A percentile compares a stretch with the other conserved stretches of the same genome.
phyloP scores from a whole-genome alignment of 2,329 filamentous ascomycete genomes.

The Diaporthe ilicicola region DNA sequence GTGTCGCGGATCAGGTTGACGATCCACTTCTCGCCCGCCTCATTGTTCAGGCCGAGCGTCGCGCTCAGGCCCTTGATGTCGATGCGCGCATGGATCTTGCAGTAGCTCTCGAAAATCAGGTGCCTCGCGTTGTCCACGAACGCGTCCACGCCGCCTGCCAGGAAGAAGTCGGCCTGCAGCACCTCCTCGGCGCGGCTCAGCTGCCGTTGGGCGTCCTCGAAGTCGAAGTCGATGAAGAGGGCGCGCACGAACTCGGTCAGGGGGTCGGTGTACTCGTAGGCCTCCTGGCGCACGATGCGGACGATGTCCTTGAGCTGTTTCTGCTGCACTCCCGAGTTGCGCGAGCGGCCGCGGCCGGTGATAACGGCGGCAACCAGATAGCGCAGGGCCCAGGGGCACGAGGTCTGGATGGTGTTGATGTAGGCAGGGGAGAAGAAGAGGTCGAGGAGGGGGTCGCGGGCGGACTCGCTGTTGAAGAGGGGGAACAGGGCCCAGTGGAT shows the following conservation, averaged over 20 bases:
- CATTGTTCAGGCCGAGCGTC: slow-evolving; percentile 88
- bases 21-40: slow-evolving; percentile 99
- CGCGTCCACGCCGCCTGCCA: slow-evolving; percentile 81
- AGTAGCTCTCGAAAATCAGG: slow-evolving; percentile 98
- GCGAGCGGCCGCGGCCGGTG: slow-evolving; percentile 82
- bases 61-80: slow-evolving; percentile 97
- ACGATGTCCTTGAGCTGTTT: slow-evolving; percentile 99
- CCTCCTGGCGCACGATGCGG: slow-evolving; percentile 94
- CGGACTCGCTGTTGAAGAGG: slow-evolving; percentile 96
- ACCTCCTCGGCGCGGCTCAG: slow-evolving; percentile 90
- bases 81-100: slow-evolving; percentile 99
- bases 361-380: slow-evolving; percentile 96
- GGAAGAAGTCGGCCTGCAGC: slow-evolving; percentile 93
- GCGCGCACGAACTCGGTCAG: slow-evolving; percentile 97
- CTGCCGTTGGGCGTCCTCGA: slow-evolving; percentile 93
- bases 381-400: slow-evolving; percentile 94
- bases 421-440: slow-evolving; percentile 96
- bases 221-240: slow-evolving; percentile 94
- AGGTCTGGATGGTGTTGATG: slow-evolving; percentile 99
- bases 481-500: slow-evolving; percentile 99
- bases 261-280: slow-evolving; percentile 96
- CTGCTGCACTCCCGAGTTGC: slow-evolving; percentile 89
- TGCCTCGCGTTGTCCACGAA: slow-evolving; percentile 96
- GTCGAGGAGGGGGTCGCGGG: slow-evolving; percentile 90
- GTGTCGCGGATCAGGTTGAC: slow-evolving; percentile 99